Conservation (phyloP, 2,329 filamentous ascomycete genomes). For the Dichotomopilus funicola region DNA sequence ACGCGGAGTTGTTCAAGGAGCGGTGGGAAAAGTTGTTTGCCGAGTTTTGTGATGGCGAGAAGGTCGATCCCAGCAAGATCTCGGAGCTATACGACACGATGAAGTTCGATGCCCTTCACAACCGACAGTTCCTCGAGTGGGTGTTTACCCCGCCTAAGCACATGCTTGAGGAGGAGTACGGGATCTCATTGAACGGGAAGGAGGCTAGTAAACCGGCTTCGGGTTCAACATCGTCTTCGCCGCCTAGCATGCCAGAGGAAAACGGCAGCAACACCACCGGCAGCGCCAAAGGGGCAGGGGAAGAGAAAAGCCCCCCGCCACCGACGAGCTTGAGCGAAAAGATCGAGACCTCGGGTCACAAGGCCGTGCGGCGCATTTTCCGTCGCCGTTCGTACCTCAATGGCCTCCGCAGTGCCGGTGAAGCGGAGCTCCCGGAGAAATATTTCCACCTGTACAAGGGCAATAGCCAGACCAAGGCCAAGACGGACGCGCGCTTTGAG, state of each 20-base stretch:
- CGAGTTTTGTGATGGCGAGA: conserved; percentile 94
- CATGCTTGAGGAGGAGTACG: conserved; percentile 67
- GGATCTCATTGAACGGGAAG: conserved; percentile 28
- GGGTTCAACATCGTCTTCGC: conserved; percentile 12
- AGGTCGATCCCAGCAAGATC: conserved; percentile 97
- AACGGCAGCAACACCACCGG: background rate
- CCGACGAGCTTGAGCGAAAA: conserved; percentile 36
- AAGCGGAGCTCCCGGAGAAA: conserved; percentile 55
- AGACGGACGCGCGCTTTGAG: conserved; percentile 76
- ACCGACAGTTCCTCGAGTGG: conserved; percentile 94
- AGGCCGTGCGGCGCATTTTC: conserved; percentile 47
- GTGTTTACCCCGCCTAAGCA: conserved; percentile 81
- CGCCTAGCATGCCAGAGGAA: conserved; percentile 35
- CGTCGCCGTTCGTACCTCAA: conserved; percentile 55
- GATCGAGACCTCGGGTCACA: conserved; percentile 30
- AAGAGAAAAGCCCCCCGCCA: conserved; percentile 7
- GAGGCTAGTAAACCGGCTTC: conserved; percentile 14
- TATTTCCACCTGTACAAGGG: conserved; percentile 92
- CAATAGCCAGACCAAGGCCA: conserved; percentile 65
- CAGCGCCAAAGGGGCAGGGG: too few relatives aligned
- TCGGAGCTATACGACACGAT: conserved; percentile 98
- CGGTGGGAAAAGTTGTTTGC: conserved; percentile 97
- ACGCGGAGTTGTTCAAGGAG: conserved; percentile 89
- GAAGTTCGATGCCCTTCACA: conserved; percentile 98
- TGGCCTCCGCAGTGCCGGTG: conserved; percentile 40